Evolutionary conservation across 176 grass and related monocot genomes (phyloP).

Genomic region (bread wheat (Triticum aestivum)): DNA sequence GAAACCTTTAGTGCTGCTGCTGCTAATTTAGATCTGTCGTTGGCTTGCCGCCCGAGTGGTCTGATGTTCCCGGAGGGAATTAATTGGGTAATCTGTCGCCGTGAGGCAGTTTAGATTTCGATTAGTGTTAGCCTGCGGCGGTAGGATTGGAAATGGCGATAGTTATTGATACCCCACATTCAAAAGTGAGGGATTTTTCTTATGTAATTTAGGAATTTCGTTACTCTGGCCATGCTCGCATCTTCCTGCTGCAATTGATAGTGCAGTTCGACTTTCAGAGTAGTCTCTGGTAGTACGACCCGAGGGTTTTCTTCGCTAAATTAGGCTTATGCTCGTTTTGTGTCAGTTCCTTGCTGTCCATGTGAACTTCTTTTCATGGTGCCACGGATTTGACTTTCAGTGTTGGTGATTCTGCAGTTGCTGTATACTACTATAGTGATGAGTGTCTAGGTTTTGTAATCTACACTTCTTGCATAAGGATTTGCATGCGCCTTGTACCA

Average conservation of each 20-base stretch:
- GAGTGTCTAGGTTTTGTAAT: not conserved
- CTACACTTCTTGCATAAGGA: not conserved
- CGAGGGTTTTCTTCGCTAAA: not conserved
- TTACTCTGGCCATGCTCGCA: not conserved
- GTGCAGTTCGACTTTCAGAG: not conserved
- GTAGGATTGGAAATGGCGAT: not conserved
- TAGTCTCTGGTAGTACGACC: not conserved
- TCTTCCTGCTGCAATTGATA: not conserved
- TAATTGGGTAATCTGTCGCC: not conserved
- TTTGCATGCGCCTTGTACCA: not conserved
- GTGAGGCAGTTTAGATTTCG: not conserved
- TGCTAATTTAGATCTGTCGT: not conserved
- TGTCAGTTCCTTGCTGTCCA: not conserved
- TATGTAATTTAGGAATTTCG: not conserved
- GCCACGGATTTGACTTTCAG: too few species aligned
- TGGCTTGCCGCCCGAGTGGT: not conserved
- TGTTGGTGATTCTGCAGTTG: not conserved
- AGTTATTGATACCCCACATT: not conserved
- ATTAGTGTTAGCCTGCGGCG: not conserved
- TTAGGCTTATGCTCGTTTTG: not conserved
- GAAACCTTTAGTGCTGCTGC: not conserved
- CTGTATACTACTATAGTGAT: not conserved
- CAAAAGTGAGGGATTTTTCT: not conserved
- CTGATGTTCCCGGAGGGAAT: not conserved
- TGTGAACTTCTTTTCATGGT: not conserved